Base-by-base conservation (phyloP, 192 early-diverging fungal genomes). In the Podila minutissima region DNA sequence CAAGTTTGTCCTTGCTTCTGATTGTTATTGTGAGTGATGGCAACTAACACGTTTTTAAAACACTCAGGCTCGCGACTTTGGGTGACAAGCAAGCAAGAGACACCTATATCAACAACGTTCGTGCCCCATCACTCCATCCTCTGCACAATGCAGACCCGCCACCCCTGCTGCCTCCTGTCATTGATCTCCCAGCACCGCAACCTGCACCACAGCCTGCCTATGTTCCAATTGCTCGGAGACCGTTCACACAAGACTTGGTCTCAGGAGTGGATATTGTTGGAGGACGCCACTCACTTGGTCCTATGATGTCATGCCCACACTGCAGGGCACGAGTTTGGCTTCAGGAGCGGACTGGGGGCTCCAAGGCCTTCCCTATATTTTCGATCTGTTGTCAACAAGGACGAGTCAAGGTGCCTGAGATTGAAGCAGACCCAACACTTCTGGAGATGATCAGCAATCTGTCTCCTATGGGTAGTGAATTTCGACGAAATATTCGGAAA, bases 291-390 rank as follows among this genome's bases (percentile, higher is more conserved):
- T 15, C 62, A 15, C 31, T 74, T 28, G 50, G 24, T 37, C 38
- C 4, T 12, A 62, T 32, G 32, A 53, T 49, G 12, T 13, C 33
- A 31, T 74, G 72, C 65, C 46, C 58, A 20, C 32, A 69, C 51
- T 75, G 74, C 51, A 35, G 59, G 26, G 74, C 74, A 10, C 55
- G 29, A 28, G 51, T 75, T 26, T 69, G 62, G 66, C 1, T 58
- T 22, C 58, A 59, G 26, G 58, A 59, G 29, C 58, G 58, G 15
- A 4, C 26, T 26, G 29, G 58, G 12, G 58, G 26, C 5, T 15
- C 22, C 26, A 13, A 29, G 20, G 29, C 57, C 0, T 28, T 28
- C 15, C 7, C 57, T 0, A 5, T 59, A 9, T 20, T 29, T 26
- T 59, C 58, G 22, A 59, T 59, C 4, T 59, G 58, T 20, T 59